Percentiles rank a stretch among this genome's conserved stretches.
These are phyloP conservation scores for Nymphaea thermarum DNA, from an alignment of 164 flowering plant species.

Conservation along the genomic window DNA sequence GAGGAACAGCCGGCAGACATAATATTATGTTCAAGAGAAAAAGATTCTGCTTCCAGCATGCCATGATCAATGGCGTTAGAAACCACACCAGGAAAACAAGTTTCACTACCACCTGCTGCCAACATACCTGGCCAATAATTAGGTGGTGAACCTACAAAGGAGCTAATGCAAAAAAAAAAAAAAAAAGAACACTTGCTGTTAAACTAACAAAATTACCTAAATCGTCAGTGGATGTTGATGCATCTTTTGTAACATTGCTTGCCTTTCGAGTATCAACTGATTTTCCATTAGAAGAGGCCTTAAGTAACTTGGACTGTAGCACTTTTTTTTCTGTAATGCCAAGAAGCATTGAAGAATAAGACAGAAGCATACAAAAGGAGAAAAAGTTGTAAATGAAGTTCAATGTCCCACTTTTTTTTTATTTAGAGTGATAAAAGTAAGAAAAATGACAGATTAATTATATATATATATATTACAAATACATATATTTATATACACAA, in stretches of 20 bases:
- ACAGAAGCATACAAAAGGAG: not conserved
- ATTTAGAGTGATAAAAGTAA: no score
- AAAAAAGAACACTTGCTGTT: not conserved
- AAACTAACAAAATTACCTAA: constrained; percentile 28
- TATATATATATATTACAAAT: no score
- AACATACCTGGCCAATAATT: not conserved
- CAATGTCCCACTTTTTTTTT: no score
- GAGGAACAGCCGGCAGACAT: constrained; percentile 13
- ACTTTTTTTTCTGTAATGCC: constrained; percentile 54
- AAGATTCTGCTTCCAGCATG: constrained; percentile 4
- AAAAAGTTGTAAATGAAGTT: no score
- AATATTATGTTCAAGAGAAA: not conserved
- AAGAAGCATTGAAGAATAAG: not conserved
- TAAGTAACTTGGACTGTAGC: constrained; percentile 56
- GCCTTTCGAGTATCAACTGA: constrained; percentile 22
- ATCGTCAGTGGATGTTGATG: constrained; percentile 69
- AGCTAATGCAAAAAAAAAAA: no score
- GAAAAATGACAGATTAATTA: no score
- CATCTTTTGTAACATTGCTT: constrained; percentile 30
- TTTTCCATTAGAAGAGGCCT: constrained; percentile 38
- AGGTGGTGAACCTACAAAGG: not conserved
- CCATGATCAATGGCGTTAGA: constrained; percentile 8
- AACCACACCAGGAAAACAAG: constrained; percentile 11
- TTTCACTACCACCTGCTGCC: constrained; percentile 1
- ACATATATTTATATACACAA: no score